Conservation (phyloP, 1,284 basidiomycete genomes). For the Ustilago xerochloae region DNA sequence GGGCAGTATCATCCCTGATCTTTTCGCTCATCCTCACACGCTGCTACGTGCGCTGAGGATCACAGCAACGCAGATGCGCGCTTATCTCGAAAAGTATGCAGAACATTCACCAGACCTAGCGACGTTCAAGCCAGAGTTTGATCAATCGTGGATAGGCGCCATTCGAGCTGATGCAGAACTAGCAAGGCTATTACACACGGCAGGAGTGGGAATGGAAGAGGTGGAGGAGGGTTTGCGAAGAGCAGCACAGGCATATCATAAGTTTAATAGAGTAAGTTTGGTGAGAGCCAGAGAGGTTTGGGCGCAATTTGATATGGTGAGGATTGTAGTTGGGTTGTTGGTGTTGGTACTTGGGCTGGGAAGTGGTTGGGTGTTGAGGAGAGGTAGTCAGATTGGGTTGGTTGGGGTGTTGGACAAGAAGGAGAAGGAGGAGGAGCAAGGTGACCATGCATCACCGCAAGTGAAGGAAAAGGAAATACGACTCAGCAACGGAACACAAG, state of each 20-base stretch:
- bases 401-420: neutral
- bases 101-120: conserved; percentile 75
- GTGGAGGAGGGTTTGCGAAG: conserved; percentile 19
- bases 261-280: conserved; percentile 77
- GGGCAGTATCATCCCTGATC: conserved; percentile 88
- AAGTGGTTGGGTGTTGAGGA: conserved; percentile 18
- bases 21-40: conserved; percentile 73
- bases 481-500: conserved; percentile 13
- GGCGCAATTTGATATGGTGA: conserved; percentile 88
- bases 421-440: neutral
- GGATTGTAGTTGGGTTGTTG: conserved; percentile 77
- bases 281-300: conserved; percentile 83
- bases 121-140: conserved; percentile 62
- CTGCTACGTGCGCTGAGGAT: conserved; percentile 77
- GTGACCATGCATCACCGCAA: too few relatives aligned
- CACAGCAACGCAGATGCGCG: conserved; percentile 81
- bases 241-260: conserved; percentile 57
- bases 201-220: neutral
- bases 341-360: conserved; percentile 66
- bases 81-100: conserved; percentile 81
- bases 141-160: conserved; percentile 45
- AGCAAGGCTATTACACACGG: conserved; percentile 1
- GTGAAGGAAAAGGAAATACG: conserved; percentile 3
- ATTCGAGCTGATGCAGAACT: conserved; percentile 50
- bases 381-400: conserved; percentile 17